These are phyloP conservation scores for Canavalia ensiformis DNA, from an alignment of 306 rosid genomes.

Conservation along the genomic window DNA sequence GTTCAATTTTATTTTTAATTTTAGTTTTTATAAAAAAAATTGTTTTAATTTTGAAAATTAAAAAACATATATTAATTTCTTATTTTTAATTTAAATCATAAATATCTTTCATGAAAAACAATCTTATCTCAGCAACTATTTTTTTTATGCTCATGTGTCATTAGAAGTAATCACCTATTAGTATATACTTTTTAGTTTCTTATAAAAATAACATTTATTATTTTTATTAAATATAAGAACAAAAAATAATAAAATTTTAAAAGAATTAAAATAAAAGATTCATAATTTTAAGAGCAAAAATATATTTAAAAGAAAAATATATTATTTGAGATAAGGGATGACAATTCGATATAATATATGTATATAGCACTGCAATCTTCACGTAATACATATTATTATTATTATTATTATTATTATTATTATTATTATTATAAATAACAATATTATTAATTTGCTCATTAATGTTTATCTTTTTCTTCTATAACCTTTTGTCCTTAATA, in stretches of 20 bases:
- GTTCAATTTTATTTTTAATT: neutral
- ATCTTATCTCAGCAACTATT: too few relatives aligned
- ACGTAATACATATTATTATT: neutral
- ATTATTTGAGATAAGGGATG: conserved; percentile 35
- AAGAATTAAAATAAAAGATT: neutral
- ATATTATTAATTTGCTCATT: neutral
- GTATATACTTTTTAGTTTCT: neutral
- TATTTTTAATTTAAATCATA: too few relatives aligned
- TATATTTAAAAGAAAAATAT: neutral
- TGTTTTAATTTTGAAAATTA: too few relatives aligned
- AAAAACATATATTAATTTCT: too few relatives aligned
- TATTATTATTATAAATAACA: neutral
- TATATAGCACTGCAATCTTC: conserved; percentile 16
- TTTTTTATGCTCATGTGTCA: too few relatives aligned
- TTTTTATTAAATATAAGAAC: neutral
- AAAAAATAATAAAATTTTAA: neutral
- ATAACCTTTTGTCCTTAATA: neutral
- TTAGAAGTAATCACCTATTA: too few relatives aligned
- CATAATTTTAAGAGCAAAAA: neutral
- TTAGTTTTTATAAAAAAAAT: neutral
- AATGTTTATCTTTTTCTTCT: conserved; percentile 30
- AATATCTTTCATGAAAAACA: too few relatives aligned
- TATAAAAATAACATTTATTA: neutral
- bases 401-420: too few relatives aligned
- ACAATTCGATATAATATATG: neutral